Conservation (phyloP, 2,329 filamentous ascomycete genomes). For the Fusarium liriodendri region DNA sequence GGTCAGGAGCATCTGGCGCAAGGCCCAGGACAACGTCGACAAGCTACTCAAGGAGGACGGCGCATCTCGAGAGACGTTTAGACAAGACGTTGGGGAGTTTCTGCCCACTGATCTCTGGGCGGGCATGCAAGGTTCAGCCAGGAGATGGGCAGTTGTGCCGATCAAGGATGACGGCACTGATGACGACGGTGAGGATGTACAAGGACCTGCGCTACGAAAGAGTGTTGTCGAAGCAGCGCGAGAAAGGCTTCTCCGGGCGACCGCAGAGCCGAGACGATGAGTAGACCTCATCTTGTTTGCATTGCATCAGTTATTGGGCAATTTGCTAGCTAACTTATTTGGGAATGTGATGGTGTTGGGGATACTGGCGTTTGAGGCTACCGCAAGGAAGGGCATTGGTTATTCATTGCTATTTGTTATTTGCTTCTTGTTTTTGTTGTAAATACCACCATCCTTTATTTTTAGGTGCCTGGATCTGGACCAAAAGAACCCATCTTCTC, state of each 20-base stretch:
- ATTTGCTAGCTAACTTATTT: not conserved
- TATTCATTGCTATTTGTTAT: not conserved
- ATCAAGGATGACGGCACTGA: conserved; percentile 41
- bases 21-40: conserved; percentile 81
- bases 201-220: conserved; percentile 25
- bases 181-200: conserved; percentile 4
- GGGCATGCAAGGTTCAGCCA: conserved; percentile 72
- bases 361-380: conserved; percentile 1
- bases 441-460: conserved; percentile 8
- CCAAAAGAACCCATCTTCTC: not conserved
- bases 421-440: not conserved
- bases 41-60: conserved; percentile 80
- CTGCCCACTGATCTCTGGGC: conserved; percentile 91
- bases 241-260: conserved; percentile 26
- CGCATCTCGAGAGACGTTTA: conserved; percentile 80
- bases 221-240: conserved; percentile 42
- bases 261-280: conserved; percentile 21
- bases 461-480: not conserved
- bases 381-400: not conserved
- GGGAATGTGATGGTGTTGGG: conserved; percentile 14
- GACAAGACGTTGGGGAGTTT: conserved; percentile 85
- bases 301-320: not conserved
- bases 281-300: not conserved
- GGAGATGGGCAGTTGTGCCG: conserved; percentile 61
- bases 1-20: conserved; percentile 78